Percentiles rank a stretch among this genome's conserved stretches.
Conservation (phyloP, 2,329 filamentous ascomycete species). For the Exophiala oligosperma region DNA sequence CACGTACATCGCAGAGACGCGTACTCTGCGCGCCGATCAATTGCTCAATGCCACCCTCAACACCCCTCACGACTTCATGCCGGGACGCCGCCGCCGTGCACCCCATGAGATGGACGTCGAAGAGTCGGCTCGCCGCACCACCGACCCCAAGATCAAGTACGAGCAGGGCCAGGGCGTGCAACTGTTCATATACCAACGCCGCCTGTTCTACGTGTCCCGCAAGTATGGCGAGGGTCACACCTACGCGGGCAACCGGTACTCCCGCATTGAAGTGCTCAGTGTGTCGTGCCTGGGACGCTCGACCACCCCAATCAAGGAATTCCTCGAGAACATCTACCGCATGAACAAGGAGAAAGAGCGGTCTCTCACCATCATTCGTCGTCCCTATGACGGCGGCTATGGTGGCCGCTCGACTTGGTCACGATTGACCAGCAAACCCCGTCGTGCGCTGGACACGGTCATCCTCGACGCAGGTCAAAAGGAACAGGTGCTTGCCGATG, state of each 20-base stretch:
- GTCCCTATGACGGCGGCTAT: slow-evolving; percentile 26
- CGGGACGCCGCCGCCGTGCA: slow-evolving; percentile 17
- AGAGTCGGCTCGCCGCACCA: slow-evolving; percentile 19
- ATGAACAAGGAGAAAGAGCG: slow-evolving; percentile 29
- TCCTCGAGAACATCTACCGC: slow-evolving; percentile 26
- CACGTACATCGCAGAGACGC: slow-evolving; percentile 22
- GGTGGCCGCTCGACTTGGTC: slow-evolving; percentile 26
- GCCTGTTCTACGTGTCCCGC: slow-evolving; percentile 23
- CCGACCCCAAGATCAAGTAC: slow-evolving; percentile 29
- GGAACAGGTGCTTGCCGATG: slow-evolving; percentile 22
- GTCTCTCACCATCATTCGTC: slow-evolving; percentile 26
- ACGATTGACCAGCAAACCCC: slow-evolving; percentile 26
- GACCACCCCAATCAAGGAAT: slow-evolving; percentile 25
- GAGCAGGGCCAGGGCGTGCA: slow-evolving; percentile 29
- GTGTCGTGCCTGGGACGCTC: slow-evolving; percentile 28
- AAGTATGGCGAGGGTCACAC: slow-evolving; percentile 26
- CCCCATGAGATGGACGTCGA: slow-evolving; percentile 21
- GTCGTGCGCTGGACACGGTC: slow-evolving; percentile 27
- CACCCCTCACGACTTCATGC: slow-evolving; percentile 17
- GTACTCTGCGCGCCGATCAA: slow-evolving; percentile 26
- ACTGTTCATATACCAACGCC: slow-evolving; percentile 26
- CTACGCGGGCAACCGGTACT: slow-evolving; percentile 27
- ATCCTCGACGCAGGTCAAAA: slow-evolving; percentile 27
- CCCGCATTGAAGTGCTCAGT: slow-evolving; percentile 23
- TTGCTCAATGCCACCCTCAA: slow-evolving; percentile 27